phyloP scores from a whole-genome alignment of 129 eudicot species.

The Erigeron canadensis region DNA sequence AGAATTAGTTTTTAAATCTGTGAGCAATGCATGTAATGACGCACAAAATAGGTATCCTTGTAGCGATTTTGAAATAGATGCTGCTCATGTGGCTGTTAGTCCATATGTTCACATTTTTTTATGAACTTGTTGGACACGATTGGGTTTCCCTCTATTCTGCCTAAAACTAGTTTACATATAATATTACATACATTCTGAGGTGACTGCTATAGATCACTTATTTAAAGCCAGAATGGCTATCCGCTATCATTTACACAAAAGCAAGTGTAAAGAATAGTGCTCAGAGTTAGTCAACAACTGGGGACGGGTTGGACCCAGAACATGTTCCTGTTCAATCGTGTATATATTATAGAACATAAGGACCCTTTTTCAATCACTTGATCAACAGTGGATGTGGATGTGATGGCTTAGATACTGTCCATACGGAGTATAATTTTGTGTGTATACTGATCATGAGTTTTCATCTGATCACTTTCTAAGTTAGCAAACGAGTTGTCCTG shows the following conservation, averaged over 20 bases:
- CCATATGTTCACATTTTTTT: background rate
- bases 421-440: background rate
- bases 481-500: background rate
- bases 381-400: constrained; percentile 18
- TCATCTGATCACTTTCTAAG: background rate
- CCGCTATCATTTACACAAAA: background rate
- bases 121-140: constrained; percentile 1
- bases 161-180: no score
- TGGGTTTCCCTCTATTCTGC: background rate
- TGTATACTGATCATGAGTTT: constrained; percentile 10
- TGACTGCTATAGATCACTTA: no score
- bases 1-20: no score
- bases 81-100: background rate
- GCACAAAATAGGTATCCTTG: background rate
- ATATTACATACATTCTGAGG: no score
- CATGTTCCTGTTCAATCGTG: background rate
- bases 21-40: no score
- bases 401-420: background rate
- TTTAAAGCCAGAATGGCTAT: no score
- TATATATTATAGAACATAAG: background rate
- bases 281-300: constrained; percentile 12
- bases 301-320: background rate
- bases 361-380: background rate
- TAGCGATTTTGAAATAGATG: constrained; percentile 3
- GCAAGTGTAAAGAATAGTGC: background rate